These are phyloP conservation scores for Catunica adiposa DNA, from an alignment of 2,329 filamentous ascomycete genomes.

Conservation along the genomic window DNA sequence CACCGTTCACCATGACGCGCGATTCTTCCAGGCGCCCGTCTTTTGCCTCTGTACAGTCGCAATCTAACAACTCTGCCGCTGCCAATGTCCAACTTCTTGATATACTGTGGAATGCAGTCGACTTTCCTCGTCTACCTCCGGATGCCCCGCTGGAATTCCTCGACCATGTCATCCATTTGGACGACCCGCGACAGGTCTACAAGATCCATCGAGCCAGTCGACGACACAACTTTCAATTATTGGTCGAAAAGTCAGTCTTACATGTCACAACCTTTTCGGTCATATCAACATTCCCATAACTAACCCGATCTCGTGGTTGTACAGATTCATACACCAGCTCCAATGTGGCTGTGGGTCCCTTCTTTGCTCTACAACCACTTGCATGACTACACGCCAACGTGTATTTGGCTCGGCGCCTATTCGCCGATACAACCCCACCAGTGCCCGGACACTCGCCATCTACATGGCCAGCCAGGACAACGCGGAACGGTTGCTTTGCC, in stretches of 20 bases:
- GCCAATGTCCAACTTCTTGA: conserved; percentile 34
- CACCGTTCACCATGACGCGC: conserved; percentile 9
- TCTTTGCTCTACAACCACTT: conserved; percentile 58
- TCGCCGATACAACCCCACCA: conserved; percentile 64
- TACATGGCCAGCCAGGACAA: conserved; percentile 69
- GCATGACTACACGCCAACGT: conserved; percentile 60
- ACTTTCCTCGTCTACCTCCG: conserved; percentile 40
- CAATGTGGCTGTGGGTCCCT: conserved; percentile 58
- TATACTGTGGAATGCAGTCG: conserved; percentile 44
- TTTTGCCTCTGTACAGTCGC: conserved; percentile 1
- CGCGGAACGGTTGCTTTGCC: conserved; percentile 53
- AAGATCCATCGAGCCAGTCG: conserved; percentile 43
- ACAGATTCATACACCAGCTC: conserved; percentile 65
- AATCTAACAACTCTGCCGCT: conserved; percentile 1
- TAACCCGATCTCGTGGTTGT: conserved; percentile 15
- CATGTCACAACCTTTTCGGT: background rate
- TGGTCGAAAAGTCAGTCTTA: conserved; percentile 45
- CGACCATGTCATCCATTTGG: conserved; percentile 38
- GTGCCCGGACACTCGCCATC: conserved; percentile 64
- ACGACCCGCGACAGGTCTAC: conserved; percentile 45
- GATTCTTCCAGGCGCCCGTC: conserved; percentile 10
- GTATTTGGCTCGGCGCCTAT: conserved; percentile 50
- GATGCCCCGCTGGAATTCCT: conserved; percentile 44
- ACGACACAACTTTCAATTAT: conserved; percentile 45
- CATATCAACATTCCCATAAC: conserved; percentile 1